Evolutionary conservation across 2,329 filamentous ascomycete species (phyloP), one percentile per base, ranked within the genome.

Genomic region (Gnomoniopsis smithogilvyi): DNA sequence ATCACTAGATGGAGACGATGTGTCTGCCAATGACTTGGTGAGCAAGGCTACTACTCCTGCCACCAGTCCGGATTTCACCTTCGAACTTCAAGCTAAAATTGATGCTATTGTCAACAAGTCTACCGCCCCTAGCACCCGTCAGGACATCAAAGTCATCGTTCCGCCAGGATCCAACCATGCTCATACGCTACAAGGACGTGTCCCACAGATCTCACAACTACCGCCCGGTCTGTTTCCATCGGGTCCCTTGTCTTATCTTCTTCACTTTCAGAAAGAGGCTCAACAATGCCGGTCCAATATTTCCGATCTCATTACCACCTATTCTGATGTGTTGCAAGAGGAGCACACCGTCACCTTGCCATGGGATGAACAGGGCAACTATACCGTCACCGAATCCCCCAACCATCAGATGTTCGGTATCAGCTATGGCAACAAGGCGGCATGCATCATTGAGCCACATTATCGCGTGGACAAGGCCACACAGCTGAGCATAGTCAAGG

Each of bases 401-500:
- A 41, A 41, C 12, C 36, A 41, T 41, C 17, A n/a, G 36, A 41
- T 12, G 36, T 41, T 41, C 36, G 36, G 36, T 41, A n/a, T 41
- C 17, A 41, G 36, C 6, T 41, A 12, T 41, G 36, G 36, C 4
- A 41, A 41, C 12, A 41, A 41, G 2, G 11, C 36, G 36, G 17
- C 36, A 4, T 41, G 36, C 12, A 41, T 41, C 36, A 58, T 62
- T n/a, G 54, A 62, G 41, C 58, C 58, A 8, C 58, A 61, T 19
- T 62, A 61, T 45, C 59, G 58, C 7, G 51, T 61, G 19, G 47
- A 60, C 2, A 60, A 58, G 51, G 22, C 22, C 10, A 51, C 47
- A 17, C 58, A 61, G 54, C 46, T 61, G 45, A 60, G 36, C 17
- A 58, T 62, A 30, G 30, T 61, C 11, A 51, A 53, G 26, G 58